Base-by-base conservation (phyloP, 179 eudicot genomes). In the Beta lomatogona region DNA sequence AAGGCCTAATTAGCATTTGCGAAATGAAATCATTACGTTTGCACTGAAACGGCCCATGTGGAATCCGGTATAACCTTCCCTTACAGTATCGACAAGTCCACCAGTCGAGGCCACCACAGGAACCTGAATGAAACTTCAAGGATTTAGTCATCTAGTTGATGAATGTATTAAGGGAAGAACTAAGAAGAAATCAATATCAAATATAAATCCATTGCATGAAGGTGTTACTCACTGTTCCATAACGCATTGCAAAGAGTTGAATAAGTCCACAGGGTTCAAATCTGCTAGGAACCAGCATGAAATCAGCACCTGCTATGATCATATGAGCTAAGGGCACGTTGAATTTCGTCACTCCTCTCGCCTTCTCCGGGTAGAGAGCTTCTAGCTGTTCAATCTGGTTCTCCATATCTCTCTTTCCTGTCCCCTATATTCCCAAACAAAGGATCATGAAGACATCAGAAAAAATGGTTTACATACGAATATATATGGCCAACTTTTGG, bases 201-300 rank as follows among this genome's bases (percentile, higher is more conserved):
- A 87, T 16, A 95, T 89, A 92, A 93, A 58, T 89, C 85, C 97
- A 95, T 91, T 60, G 97, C 93, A 31, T 89, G 88, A 28, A 94
- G 89, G 80, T 92, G 99, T 25, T 28, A 73, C 76, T 61, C 85
- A 92, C 96, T 25, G 96, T 91, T 88, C 98, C 99, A 83, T 95
- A 95, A 60, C 91, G 86, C 98, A 95, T 94, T 57, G 99, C 91
- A n/a, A 89, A 89, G 28, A 95, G 90, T 79, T 95, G 99, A 82
- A 91, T 93, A 71, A 95, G 97, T 54, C 99, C 99, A 82, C 98
- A 95, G 2, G 99, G 99, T 78, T 95, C 99, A 72, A 95, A 95
- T 85, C 99, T 91, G 60, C 98, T 94, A 0, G 99, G 99, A 41
- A 95, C 79, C 70, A 95, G 68, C 86, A 95, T 88, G 76, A 83